Conservation (phyloP, 1,139 yeast genomes). For the Geotrichum citri-aurantii region DNA sequence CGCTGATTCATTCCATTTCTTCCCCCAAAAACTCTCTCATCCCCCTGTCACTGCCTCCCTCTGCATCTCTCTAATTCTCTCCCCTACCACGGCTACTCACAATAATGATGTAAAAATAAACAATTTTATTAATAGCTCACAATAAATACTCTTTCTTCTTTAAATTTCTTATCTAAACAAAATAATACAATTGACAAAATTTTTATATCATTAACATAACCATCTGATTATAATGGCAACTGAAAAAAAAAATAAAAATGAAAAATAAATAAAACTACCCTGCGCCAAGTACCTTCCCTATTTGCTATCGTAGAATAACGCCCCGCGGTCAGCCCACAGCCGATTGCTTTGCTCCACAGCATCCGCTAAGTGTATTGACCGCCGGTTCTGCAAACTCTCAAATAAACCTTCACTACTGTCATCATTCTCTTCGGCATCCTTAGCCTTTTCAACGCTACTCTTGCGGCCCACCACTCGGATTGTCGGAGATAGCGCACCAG, state of each 20-base stretch:
- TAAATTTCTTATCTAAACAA: no score
- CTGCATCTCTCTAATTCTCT: no score
- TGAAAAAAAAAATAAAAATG: neutral
- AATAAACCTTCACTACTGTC: constrained; percentile 1
- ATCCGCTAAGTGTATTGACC: constrained; percentile 9
- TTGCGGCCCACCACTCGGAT: constrained; percentile 2
- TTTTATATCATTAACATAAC: no score
- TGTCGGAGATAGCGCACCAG: neutral
- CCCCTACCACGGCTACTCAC: no score
- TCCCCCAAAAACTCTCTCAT: no score
- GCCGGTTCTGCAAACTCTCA: constrained; percentile 4
- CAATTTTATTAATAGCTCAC: no score
- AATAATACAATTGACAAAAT: no score
- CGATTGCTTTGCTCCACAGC: constrained; percentile 5
- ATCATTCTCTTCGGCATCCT: neutral
- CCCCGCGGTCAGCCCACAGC: constrained; percentile 12
- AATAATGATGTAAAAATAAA: no score
- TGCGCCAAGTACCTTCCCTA: neutral
- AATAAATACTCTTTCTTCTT: no score
- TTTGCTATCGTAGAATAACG: neutral
- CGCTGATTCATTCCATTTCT: no score
- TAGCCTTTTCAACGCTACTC: neutral
- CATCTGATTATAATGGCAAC: no score
- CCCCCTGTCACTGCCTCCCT: no score
- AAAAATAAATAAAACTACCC: neutral